Conservation (phyloP, 495 filamentous ascomycete genomes). For the Collariella sp. region DNA sequence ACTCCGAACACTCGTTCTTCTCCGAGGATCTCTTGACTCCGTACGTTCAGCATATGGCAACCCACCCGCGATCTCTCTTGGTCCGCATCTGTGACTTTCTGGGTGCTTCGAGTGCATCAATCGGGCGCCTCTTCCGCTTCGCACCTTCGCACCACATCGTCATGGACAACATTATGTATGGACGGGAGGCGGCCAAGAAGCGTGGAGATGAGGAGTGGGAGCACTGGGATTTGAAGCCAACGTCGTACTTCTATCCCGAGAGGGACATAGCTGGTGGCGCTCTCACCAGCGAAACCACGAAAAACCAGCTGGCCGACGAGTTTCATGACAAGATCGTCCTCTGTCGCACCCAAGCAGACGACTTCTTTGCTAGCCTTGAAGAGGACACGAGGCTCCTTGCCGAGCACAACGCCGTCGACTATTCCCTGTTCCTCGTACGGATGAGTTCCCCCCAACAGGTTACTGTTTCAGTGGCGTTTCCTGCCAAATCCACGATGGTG, state of each 20-base stretch:
- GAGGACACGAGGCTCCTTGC: conserved; percentile 53
- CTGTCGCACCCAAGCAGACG: conserved; percentile 38
- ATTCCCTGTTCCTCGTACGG: conserved; percentile 58
- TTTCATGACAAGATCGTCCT: conserved; percentile 58
- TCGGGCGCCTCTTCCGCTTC: conserved; percentile 47
- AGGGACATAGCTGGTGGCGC: conserved; percentile 53
- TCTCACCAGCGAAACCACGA: conserved; percentile 50
- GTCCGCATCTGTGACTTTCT: conserved; percentile 64
- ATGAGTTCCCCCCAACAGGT: conserved; percentile 28
- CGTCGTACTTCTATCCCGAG: conserved; percentile 63
- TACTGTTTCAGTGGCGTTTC: conserved; percentile 16
- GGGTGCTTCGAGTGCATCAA: conserved; percentile 40
- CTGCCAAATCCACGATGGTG: conserved; percentile 15
- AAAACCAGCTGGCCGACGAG: conserved; percentile 50
- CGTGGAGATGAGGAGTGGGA: conserved; percentile 47
- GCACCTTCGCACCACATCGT: conserved; percentile 60
- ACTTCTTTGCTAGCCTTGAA: conserved; percentile 41
- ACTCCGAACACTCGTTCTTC: conserved; percentile 63
- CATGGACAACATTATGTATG: conserved; percentile 64
- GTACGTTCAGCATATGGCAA: conserved; percentile 52
- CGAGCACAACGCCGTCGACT: conserved; percentile 56
- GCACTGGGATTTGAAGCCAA: conserved; percentile 62
- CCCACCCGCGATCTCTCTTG: conserved; percentile 48
- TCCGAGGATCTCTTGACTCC: conserved; percentile 50
- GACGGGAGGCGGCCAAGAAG: conserved; percentile 36